Percentiles rank a stretch among this genome's conserved stretches.
These are phyloP conservation scores for Plenodomus lindquistii DNA, from an alignment of 2,329 filamentous ascomycete genomes.

Conservation along the genomic window DNA sequence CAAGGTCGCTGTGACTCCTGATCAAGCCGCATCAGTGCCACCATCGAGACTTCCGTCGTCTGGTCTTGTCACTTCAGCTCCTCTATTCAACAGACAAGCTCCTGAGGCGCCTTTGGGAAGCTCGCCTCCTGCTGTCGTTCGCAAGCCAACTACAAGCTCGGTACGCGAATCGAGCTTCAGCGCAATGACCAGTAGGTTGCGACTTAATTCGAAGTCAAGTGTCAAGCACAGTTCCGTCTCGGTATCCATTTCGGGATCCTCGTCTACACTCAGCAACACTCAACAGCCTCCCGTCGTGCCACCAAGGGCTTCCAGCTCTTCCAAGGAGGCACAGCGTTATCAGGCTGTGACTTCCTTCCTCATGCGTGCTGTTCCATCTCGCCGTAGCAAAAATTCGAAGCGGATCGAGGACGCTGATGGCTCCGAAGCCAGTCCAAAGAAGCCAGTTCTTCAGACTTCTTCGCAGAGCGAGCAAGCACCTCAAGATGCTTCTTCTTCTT, in stretches of 20 bases:
- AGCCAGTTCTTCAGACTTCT: constrained; percentile 3
- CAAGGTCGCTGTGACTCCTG: constrained; percentile 23
- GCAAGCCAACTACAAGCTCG: constrained; percentile 12
- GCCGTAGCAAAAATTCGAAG: constrained; percentile 20
- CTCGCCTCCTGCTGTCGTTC: constrained; percentile 15
- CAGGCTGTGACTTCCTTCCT: constrained; percentile 33
- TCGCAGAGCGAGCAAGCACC: neutral
- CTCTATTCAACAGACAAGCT: constrained; percentile 5
- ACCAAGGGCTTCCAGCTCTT: constrained; percentile 38
- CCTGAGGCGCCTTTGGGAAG: constrained; percentile 19
- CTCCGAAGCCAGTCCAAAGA: constrained; percentile 1
- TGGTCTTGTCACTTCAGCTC: constrained; percentile 5
- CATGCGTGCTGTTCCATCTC: constrained; percentile 20
- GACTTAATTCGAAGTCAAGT: constrained; percentile 24
- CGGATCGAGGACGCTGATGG: constrained; percentile 7
- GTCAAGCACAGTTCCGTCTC: constrained; percentile 24
- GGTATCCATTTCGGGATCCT: constrained; percentile 25
- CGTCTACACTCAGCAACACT: constrained; percentile 20
- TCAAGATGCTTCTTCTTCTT: neutral
- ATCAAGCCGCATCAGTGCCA: constrained; percentile 21
- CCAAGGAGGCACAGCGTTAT: constrained; percentile 37
- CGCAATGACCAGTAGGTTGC: constrained; percentile 15
- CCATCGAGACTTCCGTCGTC: constrained; percentile 14
- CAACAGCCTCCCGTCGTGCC: constrained; percentile 29
- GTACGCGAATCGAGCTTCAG: constrained; percentile 25